Evolutionary conservation across 805 yeast species (phyloP), one percentile per base, ranked within the genome.

Genomic region (Saturnispora serradocipensis): DNA sequence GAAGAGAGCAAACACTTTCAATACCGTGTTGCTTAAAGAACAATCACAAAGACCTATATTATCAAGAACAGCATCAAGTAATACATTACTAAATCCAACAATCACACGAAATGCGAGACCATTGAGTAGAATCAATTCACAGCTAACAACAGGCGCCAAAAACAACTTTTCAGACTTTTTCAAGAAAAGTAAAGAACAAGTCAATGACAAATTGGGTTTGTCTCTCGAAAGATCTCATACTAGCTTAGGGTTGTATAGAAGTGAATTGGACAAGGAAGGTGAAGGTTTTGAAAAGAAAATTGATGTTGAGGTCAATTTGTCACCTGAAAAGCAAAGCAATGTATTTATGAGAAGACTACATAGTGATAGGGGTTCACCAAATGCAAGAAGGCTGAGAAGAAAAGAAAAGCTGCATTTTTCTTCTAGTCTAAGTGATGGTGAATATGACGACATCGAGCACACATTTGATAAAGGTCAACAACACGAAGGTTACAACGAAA

Each of bases 111-210:
- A 38, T 20, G 20, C 42, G 8, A 38, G 25, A 20, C 27, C 27
- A 22, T 27, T 40, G n/a, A 27, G 50, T 10, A 53, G 30, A 24
- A 50, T 53, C 20, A 45, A 40, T 10, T 48, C 52, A 9, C 53
- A 54, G 28, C 28, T 54, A 16, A 54, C 54, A 34, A 28, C 51
- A n/a, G 50, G 50, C 6, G 48, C 40, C 5, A 43, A 48, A 2
- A 49, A 51, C 36, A 49, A 50, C 27, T 45, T 54, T 40, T 52
- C 56, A 3, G 56, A 40, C 16, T 51, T 54, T 34, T 54, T 54
- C n/a, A 54, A 54, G 18, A 40, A 48, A 22, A 48, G 53, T 10
- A 54, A 54, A 38, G 39, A 28, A 11, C 22, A 54, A 27, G 56
- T 51, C 7, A 50, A 51, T 9, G 24, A 49, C 22, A 44, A 48